Evolutionary conservation across 148 eudicot species (phyloP), one percentile per base, ranked within the genome.

Genomic region (Beta vulgaris): DNA sequence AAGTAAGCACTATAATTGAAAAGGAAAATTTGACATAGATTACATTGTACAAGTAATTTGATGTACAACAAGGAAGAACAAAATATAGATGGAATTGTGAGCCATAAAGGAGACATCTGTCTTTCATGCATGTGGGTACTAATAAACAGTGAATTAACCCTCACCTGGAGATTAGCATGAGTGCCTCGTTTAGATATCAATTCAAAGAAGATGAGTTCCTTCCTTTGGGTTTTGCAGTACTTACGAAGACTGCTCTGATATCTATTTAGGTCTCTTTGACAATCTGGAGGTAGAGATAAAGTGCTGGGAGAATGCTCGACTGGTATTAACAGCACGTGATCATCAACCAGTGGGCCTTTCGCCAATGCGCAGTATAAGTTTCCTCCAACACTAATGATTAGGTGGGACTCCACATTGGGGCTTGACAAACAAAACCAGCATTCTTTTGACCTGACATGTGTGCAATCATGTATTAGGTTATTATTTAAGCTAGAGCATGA

Each of bases 351-450:
- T 48, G 97, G 92, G 51, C 98, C 98, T 88, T 94, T 94, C 25
- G 98, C 87, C 76, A 91, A 81, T 34, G 97, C 97, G 78, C 89
- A 91, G 59, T 94, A 94, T 78, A 88, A 85, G 71, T 82, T 73
- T 70, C 91, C 98, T 68, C 97, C 95, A 75, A 94, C 78, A 73
- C 90, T 88, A 46, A 89, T 86, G 80, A 94, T 91, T 59, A 94
- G 80, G 84, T 94, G 96, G 26, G 93, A 87, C 86, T 92, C 93
- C 51, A 92, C 79, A 79, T 79, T 85, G 53, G 91, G 90, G 79
- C 96, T 95, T 70, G 98, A 95, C 85, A 95, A 81, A 81, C 98
- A 95, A 90, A 95, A 95, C 98, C 98, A 95, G 87, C 96, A 95
- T 74, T 90, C 97, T 63, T 79, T 90, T 60, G 92, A 90, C 86